These are phyloP conservation scores for Leccinum boreale DNA, from an alignment of 768 basidiomycete genomes.

Conservation along the genomic window DNA sequence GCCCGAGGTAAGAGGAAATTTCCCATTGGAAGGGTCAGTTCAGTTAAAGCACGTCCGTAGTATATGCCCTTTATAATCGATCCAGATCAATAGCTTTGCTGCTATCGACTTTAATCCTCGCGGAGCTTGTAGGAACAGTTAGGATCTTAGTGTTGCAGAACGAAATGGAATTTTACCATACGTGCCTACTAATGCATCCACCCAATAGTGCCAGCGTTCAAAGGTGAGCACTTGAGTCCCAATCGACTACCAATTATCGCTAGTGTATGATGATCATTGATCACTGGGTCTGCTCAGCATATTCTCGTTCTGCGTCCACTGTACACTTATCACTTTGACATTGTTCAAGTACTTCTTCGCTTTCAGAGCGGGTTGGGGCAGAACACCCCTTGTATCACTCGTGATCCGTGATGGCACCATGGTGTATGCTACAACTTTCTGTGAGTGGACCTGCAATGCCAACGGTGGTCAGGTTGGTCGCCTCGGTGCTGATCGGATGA, in stretches of 20 bases:
- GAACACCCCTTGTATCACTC: slow-evolving; percentile 21
- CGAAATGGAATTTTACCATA: background rate
- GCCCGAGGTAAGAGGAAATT: slow-evolving; percentile 9
- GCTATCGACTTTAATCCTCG: slow-evolving; percentile 2
- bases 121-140: slow-evolving; percentile 2
- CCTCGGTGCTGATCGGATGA: background rate
- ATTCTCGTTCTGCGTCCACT: slow-evolving; percentile 16
- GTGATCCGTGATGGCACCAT: slow-evolving; percentile 16
- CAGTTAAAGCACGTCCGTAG: slow-evolving; percentile 4
- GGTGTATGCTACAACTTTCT: slow-evolving; percentile 1
- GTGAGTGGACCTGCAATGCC: slow-evolving; percentile 10
- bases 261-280: background rate
- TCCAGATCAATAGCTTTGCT: slow-evolving; percentile 10
- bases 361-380: slow-evolving; percentile 15
- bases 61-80: slow-evolving; percentile 20
- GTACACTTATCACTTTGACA: slow-evolving; percentile 13
- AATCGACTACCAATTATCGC: background rate
- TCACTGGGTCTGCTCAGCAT: slow-evolving; percentile 5
- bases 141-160: background rate
- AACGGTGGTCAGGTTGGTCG: background rate
- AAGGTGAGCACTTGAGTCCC: slow-evolving; percentile 10
- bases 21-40: background rate
- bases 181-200: slow-evolving; percentile 7
- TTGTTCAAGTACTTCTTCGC: slow-evolving; percentile 16
- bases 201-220: background rate